Evolutionary conservation across 345 rosid species (phyloP).

Genomic region (Cardamine chenopodiifolia): DNA sequence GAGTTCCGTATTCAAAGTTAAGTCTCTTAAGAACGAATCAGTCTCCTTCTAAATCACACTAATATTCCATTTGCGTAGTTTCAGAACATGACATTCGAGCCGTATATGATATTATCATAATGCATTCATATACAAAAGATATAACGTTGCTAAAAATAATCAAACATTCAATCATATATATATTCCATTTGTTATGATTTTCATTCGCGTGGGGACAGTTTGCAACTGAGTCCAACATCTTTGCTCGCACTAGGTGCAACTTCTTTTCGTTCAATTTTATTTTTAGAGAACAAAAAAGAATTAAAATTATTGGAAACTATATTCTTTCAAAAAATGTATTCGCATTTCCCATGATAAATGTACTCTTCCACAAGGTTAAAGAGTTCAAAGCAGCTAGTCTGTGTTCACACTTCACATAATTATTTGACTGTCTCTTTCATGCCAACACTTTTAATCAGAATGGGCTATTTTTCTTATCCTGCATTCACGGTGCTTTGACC

Average conservation of each 20-base stretch:
- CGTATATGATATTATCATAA: background rate
- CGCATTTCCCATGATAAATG: background rate
- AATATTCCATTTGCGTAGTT: background rate
- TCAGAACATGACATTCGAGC: too few relatives aligned
- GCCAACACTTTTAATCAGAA: constrained; percentile 16
- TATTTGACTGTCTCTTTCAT: constrained; percentile 15
- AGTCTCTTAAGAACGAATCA: background rate
- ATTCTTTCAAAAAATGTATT: background rate
- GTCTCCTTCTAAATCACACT: background rate
- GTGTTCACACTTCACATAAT: constrained; percentile 15
- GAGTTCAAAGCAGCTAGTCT: background rate
- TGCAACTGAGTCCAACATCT: constrained; percentile 2
- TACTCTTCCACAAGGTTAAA: background rate
- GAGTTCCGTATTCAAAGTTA: background rate
- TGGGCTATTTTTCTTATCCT: background rate
- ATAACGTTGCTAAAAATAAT: constrained; percentile 22
- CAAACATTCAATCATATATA: constrained; percentile 21
- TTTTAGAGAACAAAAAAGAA: background rate
- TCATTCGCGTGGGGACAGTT: constrained; percentile 20
- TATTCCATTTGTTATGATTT: constrained; percentile 6
- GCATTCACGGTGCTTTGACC: constrained; percentile 5
- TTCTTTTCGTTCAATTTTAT: constrained; percentile 14
- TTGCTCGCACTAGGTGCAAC: constrained; percentile 28
- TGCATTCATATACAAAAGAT: background rate
- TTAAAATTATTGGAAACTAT: background rate